Conservation (phyloP, 305 asterid species). For the Fraxinus baroniana region DNA sequence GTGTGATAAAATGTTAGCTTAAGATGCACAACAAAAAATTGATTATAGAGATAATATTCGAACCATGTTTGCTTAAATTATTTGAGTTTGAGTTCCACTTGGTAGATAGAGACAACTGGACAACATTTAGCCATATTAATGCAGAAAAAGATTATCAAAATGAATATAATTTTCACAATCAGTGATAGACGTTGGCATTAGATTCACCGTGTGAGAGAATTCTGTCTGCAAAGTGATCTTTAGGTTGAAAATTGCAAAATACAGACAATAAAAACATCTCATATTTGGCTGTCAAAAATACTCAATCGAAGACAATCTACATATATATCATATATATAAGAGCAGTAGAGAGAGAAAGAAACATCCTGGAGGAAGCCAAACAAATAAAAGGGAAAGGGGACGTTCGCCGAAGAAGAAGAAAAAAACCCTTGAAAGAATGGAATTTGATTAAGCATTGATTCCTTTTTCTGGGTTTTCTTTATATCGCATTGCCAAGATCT, state of each 20-base stretch:
- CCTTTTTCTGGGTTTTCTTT: conserved; percentile 17
- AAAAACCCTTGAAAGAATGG: conserved; percentile 13
- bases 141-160: background rate
- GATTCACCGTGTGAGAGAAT: background rate
- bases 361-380: conserved; percentile 25
- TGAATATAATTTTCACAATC: background rate
- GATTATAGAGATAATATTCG: background rate
- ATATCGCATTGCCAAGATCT: conserved; percentile 42
- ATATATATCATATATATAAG: conserved; percentile 26
- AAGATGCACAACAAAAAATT: background rate
- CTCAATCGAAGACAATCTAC: conserved; percentile 20
- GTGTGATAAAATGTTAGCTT: background rate
- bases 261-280: conserved; percentile 27
- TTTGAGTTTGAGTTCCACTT: background rate
- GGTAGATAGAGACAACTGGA: background rate
- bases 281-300: conserved; percentile 36
- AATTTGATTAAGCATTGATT: conserved; percentile 18
- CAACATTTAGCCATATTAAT: background rate
- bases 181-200: background rate
- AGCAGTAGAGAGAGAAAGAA: conserved; percentile 27
- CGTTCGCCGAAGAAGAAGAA: background rate
- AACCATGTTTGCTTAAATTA: background rate
- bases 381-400: conserved; percentile 7
- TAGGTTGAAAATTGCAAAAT: background rate
- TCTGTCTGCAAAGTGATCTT: background rate